Conservation (phyloP, 2,329 filamentous ascomycete genomes). For the Penicillium sp. region DNA sequence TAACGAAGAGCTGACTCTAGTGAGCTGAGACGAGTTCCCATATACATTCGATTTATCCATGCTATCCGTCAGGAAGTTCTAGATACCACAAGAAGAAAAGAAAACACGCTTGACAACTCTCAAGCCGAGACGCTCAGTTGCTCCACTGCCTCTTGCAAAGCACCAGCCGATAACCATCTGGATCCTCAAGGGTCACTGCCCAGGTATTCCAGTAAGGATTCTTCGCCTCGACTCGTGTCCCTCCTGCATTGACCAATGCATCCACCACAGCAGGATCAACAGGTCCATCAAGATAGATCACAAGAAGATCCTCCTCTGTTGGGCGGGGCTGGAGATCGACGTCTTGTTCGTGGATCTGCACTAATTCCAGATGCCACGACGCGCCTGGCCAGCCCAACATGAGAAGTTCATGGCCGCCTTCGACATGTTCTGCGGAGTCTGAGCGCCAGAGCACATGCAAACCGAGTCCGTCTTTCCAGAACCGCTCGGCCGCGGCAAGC, state of each 20-base stretch:
- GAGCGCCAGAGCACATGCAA: slow-evolving; percentile 2
- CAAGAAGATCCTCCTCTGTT: slow-evolving; percentile 48
- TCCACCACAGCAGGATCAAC: slow-evolving; percentile 34
- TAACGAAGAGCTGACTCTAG: no score
- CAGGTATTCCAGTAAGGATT: slow-evolving; percentile 52
- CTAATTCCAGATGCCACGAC: slow-evolving; percentile 51
- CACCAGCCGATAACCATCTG: slow-evolving; percentile 51
- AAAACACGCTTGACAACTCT: no score
- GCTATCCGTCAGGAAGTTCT: no score
- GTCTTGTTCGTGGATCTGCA: slow-evolving; percentile 35
- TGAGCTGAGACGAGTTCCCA: no score
- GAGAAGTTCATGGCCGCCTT: slow-evolving; percentile 42
- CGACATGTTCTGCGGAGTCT: slow-evolving; percentile 11
- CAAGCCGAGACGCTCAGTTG: not conserved
- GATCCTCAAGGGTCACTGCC: slow-evolving; percentile 50
- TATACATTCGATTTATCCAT: no score
- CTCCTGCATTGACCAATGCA: slow-evolving; percentile 41
- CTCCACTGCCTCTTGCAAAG: slow-evolving; percentile 30
- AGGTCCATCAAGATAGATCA: slow-evolving; percentile 47
- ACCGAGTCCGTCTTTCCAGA: slow-evolving; percentile 1
- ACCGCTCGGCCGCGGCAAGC: not conserved
- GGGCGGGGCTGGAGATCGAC: slow-evolving; percentile 26
- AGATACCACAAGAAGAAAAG: no score
- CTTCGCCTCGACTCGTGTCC: slow-evolving; percentile 39
- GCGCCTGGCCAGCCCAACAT: slow-evolving; percentile 45